These are phyloP conservation scores for Mucor plumbeus DNA, from an alignment of 371 early-diverging fungal genomes.

Conservation along the genomic window DNA sequence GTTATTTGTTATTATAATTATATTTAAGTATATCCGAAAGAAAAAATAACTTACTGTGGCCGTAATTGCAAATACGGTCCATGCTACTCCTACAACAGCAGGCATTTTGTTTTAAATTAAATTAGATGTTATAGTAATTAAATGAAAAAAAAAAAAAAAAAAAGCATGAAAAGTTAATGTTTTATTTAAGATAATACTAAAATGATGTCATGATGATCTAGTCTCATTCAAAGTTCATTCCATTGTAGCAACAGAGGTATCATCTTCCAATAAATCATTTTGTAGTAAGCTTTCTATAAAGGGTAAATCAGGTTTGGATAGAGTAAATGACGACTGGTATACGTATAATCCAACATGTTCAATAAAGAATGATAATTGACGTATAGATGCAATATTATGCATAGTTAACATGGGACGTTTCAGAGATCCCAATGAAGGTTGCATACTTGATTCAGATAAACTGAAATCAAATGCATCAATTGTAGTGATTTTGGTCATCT, in stretches of 20 bases:
- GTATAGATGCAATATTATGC: slow-evolving; percentile 67
- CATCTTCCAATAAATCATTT: slow-evolving; percentile 72
- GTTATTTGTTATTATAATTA: not conserved
- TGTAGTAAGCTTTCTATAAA: slow-evolving; percentile 80
- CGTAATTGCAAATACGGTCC: slow-evolving; percentile 31
- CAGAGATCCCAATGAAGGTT: slow-evolving; percentile 45
- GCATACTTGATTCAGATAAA: slow-evolving; percentile 24
- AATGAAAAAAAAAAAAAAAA: slow-evolving; percentile 6
- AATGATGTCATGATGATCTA: slow-evolving; percentile 8
- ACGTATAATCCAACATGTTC: slow-evolving; percentile 73
- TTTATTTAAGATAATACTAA: slow-evolving; percentile 1
- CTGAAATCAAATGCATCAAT: slow-evolving; percentile 26
- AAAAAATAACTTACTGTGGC: slow-evolving; percentile 21
- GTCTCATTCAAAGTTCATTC: not conserved
- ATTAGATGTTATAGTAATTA: not conserved
- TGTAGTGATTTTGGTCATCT: slow-evolving; percentile 37
- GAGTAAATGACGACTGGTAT: slow-evolving; percentile 73
- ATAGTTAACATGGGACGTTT: slow-evolving; percentile 80
- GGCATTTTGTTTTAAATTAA: slow-evolving; percentile 20
- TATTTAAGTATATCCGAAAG: not conserved
- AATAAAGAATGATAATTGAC: slow-evolving; percentile 79
- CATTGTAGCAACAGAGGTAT: slow-evolving; percentile 15
- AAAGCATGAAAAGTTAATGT: not conserved
- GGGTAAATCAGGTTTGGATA: slow-evolving; percentile 73
- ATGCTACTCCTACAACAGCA: slow-evolving; percentile 30